Evolutionary conservation across 805 yeast genomes (phyloP).

Genomic region (Wickerhamomyces queroliae): DNA sequence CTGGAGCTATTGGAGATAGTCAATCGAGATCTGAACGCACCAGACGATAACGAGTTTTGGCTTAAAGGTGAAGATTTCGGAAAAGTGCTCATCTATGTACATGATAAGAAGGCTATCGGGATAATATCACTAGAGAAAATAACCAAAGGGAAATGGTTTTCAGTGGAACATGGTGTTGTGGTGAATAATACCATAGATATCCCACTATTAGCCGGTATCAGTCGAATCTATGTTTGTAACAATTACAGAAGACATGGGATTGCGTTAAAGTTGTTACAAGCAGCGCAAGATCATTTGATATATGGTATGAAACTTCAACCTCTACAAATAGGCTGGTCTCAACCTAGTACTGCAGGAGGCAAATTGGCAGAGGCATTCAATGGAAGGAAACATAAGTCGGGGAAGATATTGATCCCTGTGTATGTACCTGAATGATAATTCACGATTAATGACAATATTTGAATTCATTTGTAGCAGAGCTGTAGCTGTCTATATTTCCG

Average conservation of each 20-base stretch:
- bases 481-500: too few relatives aligned
- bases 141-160: constrained; percentile 52
- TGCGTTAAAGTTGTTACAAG: constrained; percentile 38
- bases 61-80: constrained; percentile 9
- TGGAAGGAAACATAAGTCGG: constrained; percentile 48
- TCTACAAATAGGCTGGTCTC: constrained; percentile 59
- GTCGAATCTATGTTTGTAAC: constrained; percentile 41
- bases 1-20: constrained; percentile 43
- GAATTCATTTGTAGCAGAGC: too few relatives aligned
- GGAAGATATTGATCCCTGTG: constrained; percentile 44
- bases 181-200: constrained; percentile 40
- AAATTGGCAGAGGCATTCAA: constrained; percentile 50
- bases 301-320: constrained; percentile 42
- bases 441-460: too few relatives aligned
- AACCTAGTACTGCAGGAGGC: constrained; percentile 64
- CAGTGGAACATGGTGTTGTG: constrained; percentile 39
- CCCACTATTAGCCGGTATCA: constrained; percentile 37
- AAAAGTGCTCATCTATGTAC: constrained; percentile 42
- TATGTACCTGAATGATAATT: constrained; percentile 21
- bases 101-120: constrained; percentile 45
- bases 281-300: constrained; percentile 37
- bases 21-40: constrained; percentile 58
- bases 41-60: constrained; percentile 40
- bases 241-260: constrained; percentile 44
- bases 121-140: constrained; percentile 47